Evolutionary conservation across 1,284 basidiomycete species (phyloP).

Genomic region (Trametes pubescens): DNA sequence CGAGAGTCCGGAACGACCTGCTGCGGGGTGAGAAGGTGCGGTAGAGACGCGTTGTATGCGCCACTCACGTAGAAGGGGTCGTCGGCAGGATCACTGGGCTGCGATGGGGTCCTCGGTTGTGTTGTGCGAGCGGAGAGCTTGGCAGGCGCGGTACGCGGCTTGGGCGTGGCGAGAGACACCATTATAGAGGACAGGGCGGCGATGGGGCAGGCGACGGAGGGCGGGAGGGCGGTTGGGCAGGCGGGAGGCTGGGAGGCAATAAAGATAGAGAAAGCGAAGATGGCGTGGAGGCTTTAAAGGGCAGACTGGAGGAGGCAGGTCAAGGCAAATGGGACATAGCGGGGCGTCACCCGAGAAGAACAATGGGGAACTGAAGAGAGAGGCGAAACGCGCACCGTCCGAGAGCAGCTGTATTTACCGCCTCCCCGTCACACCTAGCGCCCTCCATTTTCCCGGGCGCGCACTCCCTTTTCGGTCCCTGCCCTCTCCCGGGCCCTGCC

Average conservation of each 20-base stretch:
- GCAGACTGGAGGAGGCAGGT: slow-evolving; percentile 23
- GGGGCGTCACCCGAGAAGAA: slow-evolving; percentile 32
- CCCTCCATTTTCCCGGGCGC: slow-evolving; percentile 13
- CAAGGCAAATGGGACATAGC: slow-evolving; percentile 29
- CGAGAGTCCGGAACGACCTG: slow-evolving; percentile 27
- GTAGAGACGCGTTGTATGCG: slow-evolving; percentile 11
- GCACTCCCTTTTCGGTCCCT: slow-evolving; percentile 17
- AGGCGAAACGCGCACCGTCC: slow-evolving; percentile 18
- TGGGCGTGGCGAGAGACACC: slow-evolving; percentile 37
- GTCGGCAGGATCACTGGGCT: slow-evolving; percentile 33
- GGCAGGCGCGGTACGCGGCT: slow-evolving; percentile 36
- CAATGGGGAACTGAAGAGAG: slow-evolving; percentile 36
- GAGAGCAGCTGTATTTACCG: slow-evolving; percentile 20
- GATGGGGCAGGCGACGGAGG: slow-evolving; percentile 11
- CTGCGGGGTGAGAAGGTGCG: slow-evolving; percentile 22
- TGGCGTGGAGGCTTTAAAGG: slow-evolving; percentile 29
- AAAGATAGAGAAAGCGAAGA: slow-evolving; percentile 35
- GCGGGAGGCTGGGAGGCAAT: slow-evolving; percentile 25
- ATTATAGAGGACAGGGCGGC: slow-evolving; percentile 19
- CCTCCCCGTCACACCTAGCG: slow-evolving; percentile 20
- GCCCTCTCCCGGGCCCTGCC: slow-evolving; percentile 2
- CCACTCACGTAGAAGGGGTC: slow-evolving; percentile 38
- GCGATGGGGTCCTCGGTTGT: slow-evolving; percentile 15
- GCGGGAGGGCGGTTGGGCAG: slow-evolving; percentile 13
- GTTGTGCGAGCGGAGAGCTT: slow-evolving; percentile 21